Evolutionary conservation across 2,329 filamentous ascomycete genomes (phyloP).

Genomic region (Fusarium compactum): DNA sequence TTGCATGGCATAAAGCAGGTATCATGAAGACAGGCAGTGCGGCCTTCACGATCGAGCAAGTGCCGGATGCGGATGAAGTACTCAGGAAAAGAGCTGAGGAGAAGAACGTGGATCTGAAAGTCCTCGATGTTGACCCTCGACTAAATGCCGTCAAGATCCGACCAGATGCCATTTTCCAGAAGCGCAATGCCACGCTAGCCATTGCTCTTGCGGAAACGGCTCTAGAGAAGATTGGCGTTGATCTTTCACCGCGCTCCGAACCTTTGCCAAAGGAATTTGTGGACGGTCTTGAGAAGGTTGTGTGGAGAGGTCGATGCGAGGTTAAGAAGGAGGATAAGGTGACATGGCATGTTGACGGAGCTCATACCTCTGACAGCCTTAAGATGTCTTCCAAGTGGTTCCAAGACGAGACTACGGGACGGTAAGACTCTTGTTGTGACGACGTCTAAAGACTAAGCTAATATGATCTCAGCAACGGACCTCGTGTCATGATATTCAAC

Average conservation of each 20-base stretch:
- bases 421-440: constrained; percentile 38
- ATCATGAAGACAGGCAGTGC: constrained; percentile 72
- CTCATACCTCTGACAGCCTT: constrained; percentile 92
- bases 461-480: constrained; percentile 49
- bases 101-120: constrained; percentile 61
- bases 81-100: constrained; percentile 65
- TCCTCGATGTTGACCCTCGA: constrained; percentile 61
- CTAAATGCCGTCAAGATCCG: constrained; percentile 61
- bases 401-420: constrained; percentile 60
- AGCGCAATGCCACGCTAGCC: constrained; percentile 67
- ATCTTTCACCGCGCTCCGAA: constrained; percentile 41
- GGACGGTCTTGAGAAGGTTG: constrained; percentile 78
- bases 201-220: constrained; percentile 65
- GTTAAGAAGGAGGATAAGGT: constrained; percentile 67
- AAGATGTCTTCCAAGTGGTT: constrained; percentile 88
- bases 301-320: constrained; percentile 84
- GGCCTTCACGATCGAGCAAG: constrained; percentile 69
- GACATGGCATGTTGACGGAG: constrained; percentile 91
- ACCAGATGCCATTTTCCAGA: constrained; percentile 69
- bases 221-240: constrained; percentile 59
- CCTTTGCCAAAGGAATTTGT: constrained; percentile 73
- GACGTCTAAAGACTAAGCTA: background rate
- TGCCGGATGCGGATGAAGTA: constrained; percentile 59
- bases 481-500: constrained; percentile 83
- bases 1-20: constrained; percentile 81